Evolutionary conservation across 2,329 filamentous ascomycete genomes (phyloP).

Genomic region (Neophaeococcomyces aloes): DNA sequence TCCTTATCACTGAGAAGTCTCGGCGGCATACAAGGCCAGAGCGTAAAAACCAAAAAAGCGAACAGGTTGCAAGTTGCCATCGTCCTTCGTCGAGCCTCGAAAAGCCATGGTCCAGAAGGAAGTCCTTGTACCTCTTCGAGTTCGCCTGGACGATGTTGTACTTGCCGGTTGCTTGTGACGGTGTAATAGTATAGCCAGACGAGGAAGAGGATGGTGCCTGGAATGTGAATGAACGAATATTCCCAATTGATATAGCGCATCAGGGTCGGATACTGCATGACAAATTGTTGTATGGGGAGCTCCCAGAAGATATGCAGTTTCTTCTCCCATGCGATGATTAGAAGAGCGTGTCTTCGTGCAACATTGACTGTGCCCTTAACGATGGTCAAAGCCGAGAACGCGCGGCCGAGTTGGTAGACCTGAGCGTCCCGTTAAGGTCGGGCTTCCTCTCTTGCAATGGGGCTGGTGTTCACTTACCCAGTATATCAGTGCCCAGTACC

Average conservation of each 20-base stretch:
- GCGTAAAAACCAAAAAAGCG: slow-evolving; percentile 49
- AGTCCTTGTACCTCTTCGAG: slow-evolving; percentile 25
- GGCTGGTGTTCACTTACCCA: slow-evolving; percentile 48
- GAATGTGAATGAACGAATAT: slow-evolving; percentile 71
- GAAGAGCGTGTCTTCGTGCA: slow-evolving; percentile 57
- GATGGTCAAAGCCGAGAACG: slow-evolving; percentile 59
- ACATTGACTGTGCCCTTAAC: slow-evolving; percentile 58
- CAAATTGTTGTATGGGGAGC: slow-evolving; percentile 48
- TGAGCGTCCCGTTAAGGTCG: too few species aligned
- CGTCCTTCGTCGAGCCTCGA: slow-evolving; percentile 45
- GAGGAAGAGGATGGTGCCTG: slow-evolving; percentile 61
- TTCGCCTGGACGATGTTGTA: slow-evolving; percentile 32
- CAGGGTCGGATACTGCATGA: slow-evolving; percentile 43
- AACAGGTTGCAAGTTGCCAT: slow-evolving; percentile 50
- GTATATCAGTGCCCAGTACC: slow-evolving; percentile 69
- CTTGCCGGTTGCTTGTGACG: slow-evolving; percentile 47
- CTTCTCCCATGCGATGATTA: slow-evolving; percentile 58
- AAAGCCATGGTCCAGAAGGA: slow-evolving; percentile 42
- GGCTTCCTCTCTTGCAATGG: too few species aligned
- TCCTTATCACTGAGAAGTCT: slow-evolving; percentile 44
- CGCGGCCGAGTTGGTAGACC: slow-evolving; percentile 65
- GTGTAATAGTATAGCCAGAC: slow-evolving; percentile 60
- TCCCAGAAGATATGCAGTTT: slow-evolving; percentile 56
- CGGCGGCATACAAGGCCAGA: slow-evolving; percentile 53
- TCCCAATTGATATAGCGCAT: slow-evolving; percentile 61